These are phyloP conservation scores for Bruguiera sexangula DNA, from an alignment of 345 rosid species.

Conservation along the genomic window DNA sequence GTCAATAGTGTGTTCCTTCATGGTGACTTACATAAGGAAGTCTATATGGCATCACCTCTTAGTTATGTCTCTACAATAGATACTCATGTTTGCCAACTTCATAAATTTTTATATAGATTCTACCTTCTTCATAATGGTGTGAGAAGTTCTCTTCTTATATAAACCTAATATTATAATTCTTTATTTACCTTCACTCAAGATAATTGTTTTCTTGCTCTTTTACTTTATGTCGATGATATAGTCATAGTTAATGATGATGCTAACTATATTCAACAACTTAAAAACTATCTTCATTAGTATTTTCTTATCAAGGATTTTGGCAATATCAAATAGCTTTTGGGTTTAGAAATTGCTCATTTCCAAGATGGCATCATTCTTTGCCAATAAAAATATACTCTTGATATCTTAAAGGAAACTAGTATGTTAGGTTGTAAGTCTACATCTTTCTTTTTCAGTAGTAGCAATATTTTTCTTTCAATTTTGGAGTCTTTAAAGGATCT, in stretches of 20 bases:
- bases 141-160: neutral
- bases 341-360: neutral
- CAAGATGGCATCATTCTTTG: neutral
- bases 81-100: neutral
- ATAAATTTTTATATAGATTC: neutral
- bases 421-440: neutral
- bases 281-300: neutral
- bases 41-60: no score
- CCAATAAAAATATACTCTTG: neutral
- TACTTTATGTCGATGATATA: neutral
- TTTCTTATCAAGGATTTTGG: neutral
- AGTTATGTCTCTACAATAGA: neutral
- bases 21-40: no score
- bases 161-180: neutral
- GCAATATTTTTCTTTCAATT: neutral
- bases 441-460: neutral
- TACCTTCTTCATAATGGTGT: neutral
- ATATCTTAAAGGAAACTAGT: neutral
- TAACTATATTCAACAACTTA: neutral
- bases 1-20: no score
- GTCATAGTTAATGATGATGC: neutral
- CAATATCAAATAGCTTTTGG: neutral
- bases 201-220: neutral
- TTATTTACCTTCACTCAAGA: neutral
- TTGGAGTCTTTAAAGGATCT: neutral